Conservation (phyloP, 805 yeast species). For the Ogataea salicorniae region DNA sequence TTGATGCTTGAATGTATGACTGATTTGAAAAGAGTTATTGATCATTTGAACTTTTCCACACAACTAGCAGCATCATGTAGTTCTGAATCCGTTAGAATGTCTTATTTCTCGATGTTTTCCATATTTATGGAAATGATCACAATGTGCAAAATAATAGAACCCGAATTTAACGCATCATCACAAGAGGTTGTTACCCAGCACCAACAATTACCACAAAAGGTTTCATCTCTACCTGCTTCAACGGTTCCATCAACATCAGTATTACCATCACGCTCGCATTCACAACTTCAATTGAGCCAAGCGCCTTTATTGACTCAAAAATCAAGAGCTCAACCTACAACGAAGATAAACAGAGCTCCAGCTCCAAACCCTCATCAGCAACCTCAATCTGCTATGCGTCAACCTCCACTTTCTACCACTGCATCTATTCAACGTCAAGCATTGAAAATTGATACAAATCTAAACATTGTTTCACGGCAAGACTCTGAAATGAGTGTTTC, state of each 20-base stretch:
- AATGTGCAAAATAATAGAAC: slow-evolving; percentile 23
- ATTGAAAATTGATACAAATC: slow-evolving; percentile 22
- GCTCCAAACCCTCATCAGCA: slow-evolving; percentile 20
- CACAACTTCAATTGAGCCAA: slow-evolving; percentile 8
- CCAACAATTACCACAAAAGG: background rate
- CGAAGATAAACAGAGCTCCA: slow-evolving; percentile 18
- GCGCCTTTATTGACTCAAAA: slow-evolving; percentile 8
- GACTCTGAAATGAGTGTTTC: slow-evolving; percentile 26
- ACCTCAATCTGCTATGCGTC: slow-evolving; percentile 11
- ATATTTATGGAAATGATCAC: slow-evolving; percentile 24
- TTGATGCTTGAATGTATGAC: slow-evolving; percentile 17
- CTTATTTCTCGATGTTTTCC: slow-evolving; percentile 25
- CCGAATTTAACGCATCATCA: slow-evolving; percentile 9
- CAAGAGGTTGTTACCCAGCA: background rate
- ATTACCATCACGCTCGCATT: slow-evolving; percentile 8
- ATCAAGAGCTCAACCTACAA: slow-evolving; percentile 6
- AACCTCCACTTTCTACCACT: slow-evolving; percentile 9
- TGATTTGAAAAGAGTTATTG: slow-evolving; percentile 18
- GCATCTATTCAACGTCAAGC: slow-evolving; percentile 20
- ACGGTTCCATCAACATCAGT: background rate
- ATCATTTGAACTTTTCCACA: slow-evolving; percentile 11
- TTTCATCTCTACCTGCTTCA: background rate
- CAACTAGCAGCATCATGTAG: slow-evolving; percentile 3
- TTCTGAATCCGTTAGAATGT: slow-evolving; percentile 20
- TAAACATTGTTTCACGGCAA: slow-evolving; percentile 17